A percentile compares a stretch with the other conserved stretches of the same genome.
These are phyloP conservation scores for Forsythia suspensa DNA, from an alignment of 257 asterid species.

Conservation along the genomic window DNA sequence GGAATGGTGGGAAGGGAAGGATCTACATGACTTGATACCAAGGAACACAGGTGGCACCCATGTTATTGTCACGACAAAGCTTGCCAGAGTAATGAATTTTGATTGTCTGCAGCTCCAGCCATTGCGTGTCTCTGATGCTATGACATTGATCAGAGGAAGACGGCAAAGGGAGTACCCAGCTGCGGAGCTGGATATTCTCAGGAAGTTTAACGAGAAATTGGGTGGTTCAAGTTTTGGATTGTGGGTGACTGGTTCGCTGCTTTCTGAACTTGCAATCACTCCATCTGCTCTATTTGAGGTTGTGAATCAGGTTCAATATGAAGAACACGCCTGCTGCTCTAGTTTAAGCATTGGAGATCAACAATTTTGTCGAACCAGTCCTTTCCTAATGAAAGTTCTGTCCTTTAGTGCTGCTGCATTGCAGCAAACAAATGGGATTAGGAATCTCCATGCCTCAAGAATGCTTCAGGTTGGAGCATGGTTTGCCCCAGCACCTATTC, in stretches of 20 bases:
- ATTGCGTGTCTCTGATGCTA: slow-evolving; percentile 58
- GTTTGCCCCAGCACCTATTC: slow-evolving; percentile 73
- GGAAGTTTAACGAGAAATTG: slow-evolving; percentile 58
- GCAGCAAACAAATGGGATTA: slow-evolving; percentile 43
- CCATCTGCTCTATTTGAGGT: slow-evolving; percentile 74
- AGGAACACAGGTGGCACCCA: slow-evolving; percentile 83
- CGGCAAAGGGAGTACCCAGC: slow-evolving; percentile 55
- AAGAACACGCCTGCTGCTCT: slow-evolving; percentile 25
- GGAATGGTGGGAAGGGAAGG: slow-evolving; percentile 98
- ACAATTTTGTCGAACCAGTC: slow-evolving; percentile 36
- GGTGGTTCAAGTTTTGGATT: slow-evolving; percentile 71
- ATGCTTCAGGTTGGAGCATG: slow-evolving; percentile 84
- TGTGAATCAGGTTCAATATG: slow-evolving; percentile 41
- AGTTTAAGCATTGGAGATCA: too few relatives aligned
- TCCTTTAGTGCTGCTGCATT: slow-evolving; percentile 44
- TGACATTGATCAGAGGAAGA: slow-evolving; percentile 57
- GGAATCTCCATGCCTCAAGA: slow-evolving; percentile 29
- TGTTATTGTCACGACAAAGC: slow-evolving; percentile 74
- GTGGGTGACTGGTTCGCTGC: slow-evolving; percentile 58
- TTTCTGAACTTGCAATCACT: slow-evolving; percentile 55
- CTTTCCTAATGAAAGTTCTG: slow-evolving; percentile 59
- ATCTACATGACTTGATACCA: slow-evolving; percentile 76
- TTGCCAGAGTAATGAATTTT: slow-evolving; percentile 56
- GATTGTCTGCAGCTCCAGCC: slow-evolving; percentile 69
- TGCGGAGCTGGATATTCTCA: slow-evolving; percentile 53